Conservation (phyloP, 768 basidiomycete genomes). For the Sporobolomyces pararoseus region DNA sequence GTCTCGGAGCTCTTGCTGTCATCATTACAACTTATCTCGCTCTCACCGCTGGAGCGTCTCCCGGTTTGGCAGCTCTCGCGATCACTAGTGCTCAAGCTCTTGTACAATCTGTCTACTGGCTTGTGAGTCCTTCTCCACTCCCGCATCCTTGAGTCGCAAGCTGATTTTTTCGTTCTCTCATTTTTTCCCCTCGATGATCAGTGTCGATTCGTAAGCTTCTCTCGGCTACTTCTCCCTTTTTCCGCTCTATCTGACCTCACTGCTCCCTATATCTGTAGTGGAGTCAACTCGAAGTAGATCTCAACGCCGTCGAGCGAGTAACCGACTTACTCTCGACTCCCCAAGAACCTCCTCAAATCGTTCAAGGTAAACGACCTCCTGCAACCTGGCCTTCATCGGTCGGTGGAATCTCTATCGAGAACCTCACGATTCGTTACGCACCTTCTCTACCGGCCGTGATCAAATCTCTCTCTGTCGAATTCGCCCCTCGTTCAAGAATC, state of each 20-base stretch:
- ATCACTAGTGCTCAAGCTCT: slow-evolving; percentile 60
- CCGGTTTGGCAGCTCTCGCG: slow-evolving; percentile 66
- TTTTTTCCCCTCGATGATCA: slow-evolving; percentile 43
- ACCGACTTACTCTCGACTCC: slow-evolving; percentile 43
- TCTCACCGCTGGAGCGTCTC: slow-evolving; percentile 57
- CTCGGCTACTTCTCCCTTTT: slow-evolving; percentile 43
- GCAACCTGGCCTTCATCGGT: slow-evolving; percentile 53
- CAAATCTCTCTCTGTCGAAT: slow-evolving; percentile 59
- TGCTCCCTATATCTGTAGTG: neutral
- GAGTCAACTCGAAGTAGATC: slow-evolving; percentile 40
- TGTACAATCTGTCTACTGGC: slow-evolving; percentile 23
- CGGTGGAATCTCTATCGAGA: slow-evolving; percentile 60
- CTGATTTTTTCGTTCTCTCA: too few relatives aligned
- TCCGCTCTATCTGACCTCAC: slow-evolving; percentile 14
- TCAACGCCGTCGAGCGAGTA: slow-evolving; percentile 53
- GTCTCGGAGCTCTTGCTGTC: slow-evolving; percentile 66
- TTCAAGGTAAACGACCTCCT: slow-evolving; percentile 48
- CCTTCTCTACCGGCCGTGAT: slow-evolving; percentile 62
- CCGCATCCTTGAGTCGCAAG: slow-evolving; percentile 45
- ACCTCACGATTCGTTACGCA: slow-evolving; percentile 63
- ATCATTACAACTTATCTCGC: slow-evolving; percentile 68
- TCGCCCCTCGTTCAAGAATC: slow-evolving; percentile 64
- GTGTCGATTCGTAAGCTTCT: slow-evolving; percentile 16
- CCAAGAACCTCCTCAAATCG: slow-evolving; percentile 36
- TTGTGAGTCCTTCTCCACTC: neutral